Base-by-base conservation (phyloP, 306 rosid genomes). In the Trichosanthes cucumerina region DNA sequence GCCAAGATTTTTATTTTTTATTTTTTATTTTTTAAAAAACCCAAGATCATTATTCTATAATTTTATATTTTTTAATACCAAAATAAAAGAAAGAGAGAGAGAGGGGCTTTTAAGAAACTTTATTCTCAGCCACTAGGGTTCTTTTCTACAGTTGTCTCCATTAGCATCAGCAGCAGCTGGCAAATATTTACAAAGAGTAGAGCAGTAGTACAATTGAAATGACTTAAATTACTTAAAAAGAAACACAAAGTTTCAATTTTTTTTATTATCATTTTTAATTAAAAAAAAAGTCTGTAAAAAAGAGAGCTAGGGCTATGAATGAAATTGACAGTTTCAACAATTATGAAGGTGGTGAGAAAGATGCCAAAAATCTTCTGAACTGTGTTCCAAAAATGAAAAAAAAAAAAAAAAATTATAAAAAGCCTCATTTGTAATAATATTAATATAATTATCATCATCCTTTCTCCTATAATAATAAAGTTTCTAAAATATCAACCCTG, bases 71-170 rank as follows among this genome's bases (percentile, higher is more conserved):
- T 50, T 46, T 38, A 66, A 66, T 19, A 5, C 18, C 73, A 66
- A 66, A 66, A 36, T 26, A 5, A 18, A 19, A 66, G 3, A 80
- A 76, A 66, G 80, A 34, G 44, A 64, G 24, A 41, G 76, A 72
- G 73, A 71, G 80, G 54, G 79, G 76, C 75, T 66, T 47, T 47
- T 73, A 57, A 79, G 79, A 65, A 81, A 71, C 80, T 69, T 63
- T n/a, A 73, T 77, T 80, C 80, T 65, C n/a, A 34, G 76, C 24
- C 21, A 47, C n/a, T 47, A 74, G 59, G 54, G 50, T 74, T 85
- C 81, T 70, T 79, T 70, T 33, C 89, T 76, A 81, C 86, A 90
- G 63, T 79, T 83, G 87, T 85, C 85, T 64, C 84, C 79, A 64
- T 84, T 79, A 79, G 69, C 81, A 79, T 70, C 75, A 44, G 54